phyloP scores from a whole-genome alignment of 805 yeast genomes.

The Lachancea sp. region DNA sequence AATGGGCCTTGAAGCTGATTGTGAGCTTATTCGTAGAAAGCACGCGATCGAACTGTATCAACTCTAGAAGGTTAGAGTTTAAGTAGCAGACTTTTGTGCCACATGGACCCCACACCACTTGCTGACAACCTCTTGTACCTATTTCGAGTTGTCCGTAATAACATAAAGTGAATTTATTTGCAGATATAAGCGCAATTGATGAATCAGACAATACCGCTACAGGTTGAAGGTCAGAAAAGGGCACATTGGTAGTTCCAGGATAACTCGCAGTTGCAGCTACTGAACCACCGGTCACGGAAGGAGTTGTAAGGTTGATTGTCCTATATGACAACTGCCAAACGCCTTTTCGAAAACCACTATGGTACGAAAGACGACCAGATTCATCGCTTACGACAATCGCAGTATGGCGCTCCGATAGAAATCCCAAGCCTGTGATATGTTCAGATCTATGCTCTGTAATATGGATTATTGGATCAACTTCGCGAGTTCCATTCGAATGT shows the following conservation, averaged over 20 bases:
- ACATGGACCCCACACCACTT: constrained; percentile 18
- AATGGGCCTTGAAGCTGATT: not conserved
- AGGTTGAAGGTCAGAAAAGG: constrained; percentile 11
- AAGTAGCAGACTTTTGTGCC: constrained; percentile 18
- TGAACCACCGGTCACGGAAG: constrained; percentile 9
- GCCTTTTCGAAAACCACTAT: constrained; percentile 51
- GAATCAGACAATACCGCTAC: constrained; percentile 23
- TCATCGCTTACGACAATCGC: constrained; percentile 50
- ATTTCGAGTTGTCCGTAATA: not conserved
- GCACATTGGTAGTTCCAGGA: constrained; percentile 7
- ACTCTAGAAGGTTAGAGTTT: constrained; percentile 8
- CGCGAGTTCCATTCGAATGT: constrained; percentile 24
- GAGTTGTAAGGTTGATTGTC: constrained; percentile 15
- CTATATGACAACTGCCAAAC: constrained; percentile 24
- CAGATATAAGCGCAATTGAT: constrained; percentile 1
- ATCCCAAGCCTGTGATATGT: constrained; percentile 39
- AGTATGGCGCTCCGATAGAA: constrained; percentile 48
- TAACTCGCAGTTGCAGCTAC: constrained; percentile 12
- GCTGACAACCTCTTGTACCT: no score
- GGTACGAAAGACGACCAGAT: constrained; percentile 53
- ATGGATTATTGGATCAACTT: constrained; percentile 23
- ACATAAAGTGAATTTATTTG: not conserved
- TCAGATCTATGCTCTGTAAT: constrained; percentile 32
- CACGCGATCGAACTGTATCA: not conserved
- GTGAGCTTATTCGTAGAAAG: not conserved